Evolutionary conservation across 371 early-diverging fungal species (phyloP), one percentile per base, ranked within the genome.

Genomic region (Mucor saturninus): DNA sequence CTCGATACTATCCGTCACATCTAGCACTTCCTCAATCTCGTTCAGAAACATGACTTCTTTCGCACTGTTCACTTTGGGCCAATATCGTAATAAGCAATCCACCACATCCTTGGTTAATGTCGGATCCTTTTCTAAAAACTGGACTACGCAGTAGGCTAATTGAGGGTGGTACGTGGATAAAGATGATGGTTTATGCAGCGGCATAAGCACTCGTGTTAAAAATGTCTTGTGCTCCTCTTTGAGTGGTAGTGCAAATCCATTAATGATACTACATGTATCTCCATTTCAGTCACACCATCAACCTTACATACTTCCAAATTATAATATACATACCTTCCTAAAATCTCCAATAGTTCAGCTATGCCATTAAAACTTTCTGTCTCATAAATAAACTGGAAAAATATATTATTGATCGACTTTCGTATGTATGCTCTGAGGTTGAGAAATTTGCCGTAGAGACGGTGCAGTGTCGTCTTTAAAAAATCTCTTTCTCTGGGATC

Each of bases 21-120:
- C 96, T 76, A 98, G 65, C n/a, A 97, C 92, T 62, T 97, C 96
- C 68, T 98, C 98, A 52, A 98, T 77, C 76, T 97, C 98, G 75
- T 91, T 94, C 63, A 98, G 76, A 74, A 93, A 98, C 96, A 98
- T 97, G 56, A 98, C 95, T 76, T 98, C 97, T 75, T 98, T 98
- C 3, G 97, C 93, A 58, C 93, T 93, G 82, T 97, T 98, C 50
- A 95, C 92, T 73, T 97, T 98, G 48, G 98, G 98, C 98, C 98
- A 98, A 76, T 86, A 96, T 29, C 95, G 87, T 67, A 98, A 77
- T 43, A 98, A 77, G 9, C 93, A 90, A 59, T 81, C 81, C 28
- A 95, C 84, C 5, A 97, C 93, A 75, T 91, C 92, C 43, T 89
- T 90, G 5, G 97, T 94, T 49, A 98, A 74, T n/a, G 88, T 59